These are phyloP conservation scores for Penicillium argentinense DNA, from an alignment of 495 filamentous ascomycete genomes.

Conservation along the genomic window DNA sequence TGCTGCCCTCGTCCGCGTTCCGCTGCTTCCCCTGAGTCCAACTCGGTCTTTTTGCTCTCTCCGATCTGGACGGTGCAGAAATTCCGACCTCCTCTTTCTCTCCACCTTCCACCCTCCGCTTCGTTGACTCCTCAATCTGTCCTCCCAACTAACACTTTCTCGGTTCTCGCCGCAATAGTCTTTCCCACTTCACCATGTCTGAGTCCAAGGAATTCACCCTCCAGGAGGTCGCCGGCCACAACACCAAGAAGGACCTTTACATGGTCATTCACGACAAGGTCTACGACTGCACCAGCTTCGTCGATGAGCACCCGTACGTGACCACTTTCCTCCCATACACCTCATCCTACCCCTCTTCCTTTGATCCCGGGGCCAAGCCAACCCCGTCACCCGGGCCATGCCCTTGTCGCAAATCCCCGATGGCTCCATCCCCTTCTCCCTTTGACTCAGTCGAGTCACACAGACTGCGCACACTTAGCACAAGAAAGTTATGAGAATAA, in stretches of 20 bases:
- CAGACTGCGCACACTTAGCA: not conserved
- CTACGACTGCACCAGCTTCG: constrained; percentile 83
- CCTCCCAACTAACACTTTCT: not conserved
- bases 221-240: constrained; percentile 81
- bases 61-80: not conserved
- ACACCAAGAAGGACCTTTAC: constrained; percentile 93
- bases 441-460: not conserved
- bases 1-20: not conserved
- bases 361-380: not conserved
- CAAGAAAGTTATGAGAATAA: not conserved
- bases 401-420: constrained; percentile 11
- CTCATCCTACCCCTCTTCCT: not conserved
- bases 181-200: constrained; percentile 56
- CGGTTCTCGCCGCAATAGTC: not conserved
- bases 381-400: not conserved
- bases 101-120: not conserved
- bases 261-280: constrained; percentile 94
- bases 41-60: constrained; percentile 1
- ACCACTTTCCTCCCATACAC: not conserved
- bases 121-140: not conserved
- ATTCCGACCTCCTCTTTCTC: constrained; percentile 6
- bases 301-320: constrained; percentile 99
- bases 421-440: not conserved
- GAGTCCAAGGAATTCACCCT: constrained; percentile 72
- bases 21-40: not conserved